phyloP scores from a whole-genome alignment of 768 basidiomycete genomes.

The Tulasnella sp. region DNA sequence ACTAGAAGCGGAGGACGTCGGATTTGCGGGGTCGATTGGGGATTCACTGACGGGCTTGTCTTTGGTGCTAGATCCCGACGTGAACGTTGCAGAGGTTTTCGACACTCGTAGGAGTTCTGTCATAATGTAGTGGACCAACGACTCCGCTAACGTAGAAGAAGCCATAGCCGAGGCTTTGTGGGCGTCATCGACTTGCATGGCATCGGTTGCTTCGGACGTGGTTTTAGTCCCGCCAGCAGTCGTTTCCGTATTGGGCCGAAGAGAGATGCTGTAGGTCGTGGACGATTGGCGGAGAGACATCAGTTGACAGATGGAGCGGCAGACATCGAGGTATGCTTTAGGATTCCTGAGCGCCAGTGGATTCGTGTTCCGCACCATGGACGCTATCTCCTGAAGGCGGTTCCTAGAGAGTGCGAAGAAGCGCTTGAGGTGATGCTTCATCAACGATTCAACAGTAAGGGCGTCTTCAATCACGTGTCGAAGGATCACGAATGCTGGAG shows the following conservation, averaged over 20 bases:
- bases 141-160: slow-evolving; percentile 21
- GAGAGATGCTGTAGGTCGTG: slow-evolving; percentile 2
- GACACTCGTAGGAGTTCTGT: slow-evolving; percentile 52
- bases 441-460: slow-evolving; percentile 48
- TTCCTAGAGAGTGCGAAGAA: slow-evolving; percentile 61
- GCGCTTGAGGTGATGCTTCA: slow-evolving; percentile 71
- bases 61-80: neutral
- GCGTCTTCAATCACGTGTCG: slow-evolving; percentile 82
- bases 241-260: slow-evolving; percentile 19
- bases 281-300: slow-evolving; percentile 32
- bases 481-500: slow-evolving; percentile 77
- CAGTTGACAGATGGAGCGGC: slow-evolving; percentile 59
- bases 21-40: slow-evolving; percentile 4
- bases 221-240: slow-evolving; percentile 8
- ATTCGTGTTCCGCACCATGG: slow-evolving; percentile 64
- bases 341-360: slow-evolving; percentile 75
- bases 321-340: slow-evolving; percentile 57
- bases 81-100: slow-evolving; percentile 31
- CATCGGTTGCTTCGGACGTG: slow-evolving; percentile 19
- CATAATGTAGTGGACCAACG: slow-evolving; percentile 48
- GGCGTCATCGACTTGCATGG: slow-evolving; percentile 24
- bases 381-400: slow-evolving; percentile 46
- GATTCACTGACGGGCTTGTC: neutral
- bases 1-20: slow-evolving; percentile 18
- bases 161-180: slow-evolving; percentile 22